phyloP scores from a whole-genome alignment of 139 green algal genomes.

The Gonium pectorale region DNA sequence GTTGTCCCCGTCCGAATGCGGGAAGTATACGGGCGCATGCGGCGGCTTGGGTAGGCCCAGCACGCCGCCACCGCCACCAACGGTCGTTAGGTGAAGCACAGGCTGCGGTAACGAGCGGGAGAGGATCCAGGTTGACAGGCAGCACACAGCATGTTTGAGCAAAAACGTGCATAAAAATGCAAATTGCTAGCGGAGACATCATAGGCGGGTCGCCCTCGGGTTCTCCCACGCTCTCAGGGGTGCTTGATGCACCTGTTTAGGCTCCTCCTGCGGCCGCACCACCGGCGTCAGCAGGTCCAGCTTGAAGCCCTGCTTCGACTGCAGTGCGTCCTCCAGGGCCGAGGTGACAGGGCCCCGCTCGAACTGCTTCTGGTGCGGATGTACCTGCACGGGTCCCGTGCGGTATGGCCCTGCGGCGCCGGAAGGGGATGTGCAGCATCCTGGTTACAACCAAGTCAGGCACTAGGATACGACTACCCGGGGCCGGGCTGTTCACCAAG shows the following conservation, averaged over 20 bases:
- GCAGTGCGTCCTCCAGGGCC: conserved; percentile 57
- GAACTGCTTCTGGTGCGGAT: conserved; percentile 51
- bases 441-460: too few relatives aligned
- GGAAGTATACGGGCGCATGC: background rate
- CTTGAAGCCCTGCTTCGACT: conserved; percentile 35
- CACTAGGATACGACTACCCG: too few relatives aligned
- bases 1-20: background rate
- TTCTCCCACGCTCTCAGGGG: too few relatives aligned
- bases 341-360: conserved; percentile 30
- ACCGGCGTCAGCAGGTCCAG: conserved; percentile 61
- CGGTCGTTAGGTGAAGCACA: background rate
- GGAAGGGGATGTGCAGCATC: background rate
- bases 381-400: background rate
- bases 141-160: too few relatives aligned
- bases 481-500: too few relatives aligned
- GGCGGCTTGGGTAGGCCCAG: background rate
- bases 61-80: conserved; percentile 25
- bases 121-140: too few relatives aligned
- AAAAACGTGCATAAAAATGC: too few relatives aligned
- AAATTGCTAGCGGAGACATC: too few relatives aligned
- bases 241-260: conserved; percentile 34
- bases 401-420: conserved; percentile 28
- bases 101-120: background rate
- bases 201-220: too few relatives aligned
- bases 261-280: conserved; percentile 20